A percentile compares a stretch with the other conserved stretches of the same genome.
phyloP scores from a whole-genome alignment of 139 green algal genomes.

The Gonium pectorale region DNA sequence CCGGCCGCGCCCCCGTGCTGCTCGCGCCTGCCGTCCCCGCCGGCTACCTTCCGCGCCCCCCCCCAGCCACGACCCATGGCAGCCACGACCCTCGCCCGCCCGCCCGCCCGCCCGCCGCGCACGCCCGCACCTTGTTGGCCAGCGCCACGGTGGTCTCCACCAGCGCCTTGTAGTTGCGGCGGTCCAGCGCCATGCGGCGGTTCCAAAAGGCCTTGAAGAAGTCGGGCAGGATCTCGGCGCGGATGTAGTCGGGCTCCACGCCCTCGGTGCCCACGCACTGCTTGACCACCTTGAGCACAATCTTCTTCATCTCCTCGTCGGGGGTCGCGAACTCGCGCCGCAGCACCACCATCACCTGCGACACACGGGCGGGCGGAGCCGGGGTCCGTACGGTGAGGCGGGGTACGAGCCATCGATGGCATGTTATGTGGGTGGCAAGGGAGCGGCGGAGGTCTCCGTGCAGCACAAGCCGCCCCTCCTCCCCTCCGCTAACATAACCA shows the following conservation, averaged over 20 bases:
- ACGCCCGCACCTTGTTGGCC: slow-evolving; percentile 80
- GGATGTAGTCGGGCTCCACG: slow-evolving; percentile 96
- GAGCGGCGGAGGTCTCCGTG: no score
- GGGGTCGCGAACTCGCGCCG: slow-evolving; percentile 97
- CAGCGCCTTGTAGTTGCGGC: slow-evolving; percentile 92
- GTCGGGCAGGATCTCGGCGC: slow-evolving; percentile 92
- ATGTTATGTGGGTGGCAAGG: no score
- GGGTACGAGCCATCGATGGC: no score
- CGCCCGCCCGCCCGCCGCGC: neutral
- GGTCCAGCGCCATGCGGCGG: slow-evolving; percentile 96
- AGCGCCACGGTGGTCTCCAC: slow-evolving; percentile 97
- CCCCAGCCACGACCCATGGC: no score
- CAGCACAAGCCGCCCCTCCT: no score
- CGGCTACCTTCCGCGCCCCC: neutral
- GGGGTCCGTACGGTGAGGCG: no score
- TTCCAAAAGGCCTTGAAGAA: slow-evolving; percentile 99
- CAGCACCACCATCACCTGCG: slow-evolving; percentile 94
- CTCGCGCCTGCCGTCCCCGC: no score
- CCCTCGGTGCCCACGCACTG: slow-evolving; percentile 97
- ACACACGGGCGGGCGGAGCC: no score
- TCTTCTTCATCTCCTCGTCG: slow-evolving; percentile 99
- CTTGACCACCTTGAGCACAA: slow-evolving; percentile 99
- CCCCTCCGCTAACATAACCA: no score
- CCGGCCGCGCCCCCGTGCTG: no score
- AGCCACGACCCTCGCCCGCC: no score